Base-by-base conservation (phyloP, 371 early-diverging fungal genomes). In the Mortierella sp. region DNA sequence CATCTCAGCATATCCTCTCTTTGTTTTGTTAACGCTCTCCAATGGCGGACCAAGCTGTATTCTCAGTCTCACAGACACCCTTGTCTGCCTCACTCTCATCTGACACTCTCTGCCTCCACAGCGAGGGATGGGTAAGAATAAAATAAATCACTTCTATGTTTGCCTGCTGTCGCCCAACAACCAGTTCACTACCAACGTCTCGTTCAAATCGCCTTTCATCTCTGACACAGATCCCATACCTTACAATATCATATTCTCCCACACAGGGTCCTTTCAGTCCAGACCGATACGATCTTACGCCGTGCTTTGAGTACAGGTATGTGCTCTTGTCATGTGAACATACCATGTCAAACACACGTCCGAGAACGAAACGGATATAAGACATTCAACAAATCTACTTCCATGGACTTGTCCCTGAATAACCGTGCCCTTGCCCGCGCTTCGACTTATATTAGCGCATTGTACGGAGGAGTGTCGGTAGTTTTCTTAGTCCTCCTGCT, bases 241-340 rank as follows among this genome's bases (percentile, higher is more conserved):
- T n/a, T n/a, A 19, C 2, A 38, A 38, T 5, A 38, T 38, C 42
- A 38, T 8, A 34, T 10, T 38, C 7, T 38, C 8, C 21, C 44
- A 21, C 1, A 4, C 63, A 80, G 81, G 81, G 81, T 31, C 81
- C 81, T 0, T 55, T 76, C 45, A 76, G 73, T 44, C 68, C 76
- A 9, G 54, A 48, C 50, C 81, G 81, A 38, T 76, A 52, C 14
- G 81, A 80, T 55, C 58, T 80, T 13, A 80, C 81, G 0, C 74
- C 77, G n/a, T 80, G 81, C 73, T 76, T 76, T 70, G 81, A 80
- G 48, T 76, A 73, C 55, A 73, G 76, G 76, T 52, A 54, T 70
- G 72, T 72, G 72, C 63, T 21, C 14, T 45, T 54, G 10, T 9
- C 28, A 34, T 52, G 21, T 19, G 9, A 55, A 38, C 28, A 55